Percentiles rank a stretch among this genome's conserved stretches.
phyloP scores from a whole-genome alignment of 202 grass and related monocot species.

The Schoenoplectus tabernaemontani region DNA sequence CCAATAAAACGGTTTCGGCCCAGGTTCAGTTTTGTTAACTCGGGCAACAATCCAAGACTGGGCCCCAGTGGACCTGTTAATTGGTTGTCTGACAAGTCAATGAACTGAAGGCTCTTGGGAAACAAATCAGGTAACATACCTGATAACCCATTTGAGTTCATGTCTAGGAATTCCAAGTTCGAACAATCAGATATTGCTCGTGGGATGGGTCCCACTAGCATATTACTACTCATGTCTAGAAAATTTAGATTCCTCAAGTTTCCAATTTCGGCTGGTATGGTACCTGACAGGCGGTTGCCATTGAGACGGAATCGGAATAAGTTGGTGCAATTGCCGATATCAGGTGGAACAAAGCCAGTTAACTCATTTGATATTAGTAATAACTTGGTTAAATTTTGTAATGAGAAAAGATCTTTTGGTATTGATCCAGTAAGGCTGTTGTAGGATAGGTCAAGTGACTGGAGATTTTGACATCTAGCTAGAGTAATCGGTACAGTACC shows the following conservation, averaged over 20 bases:
- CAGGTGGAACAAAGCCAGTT: conserved; percentile 60
- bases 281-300: conserved; percentile 50
- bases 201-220: conserved; percentile 49
- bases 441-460: conserved; percentile 86
- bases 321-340: conserved; percentile 84
- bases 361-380: conserved; percentile 83
- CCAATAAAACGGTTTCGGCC: conserved; percentile 56
- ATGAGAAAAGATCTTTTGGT: conserved; percentile 59
- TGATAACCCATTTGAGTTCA: conserved; percentile 67
- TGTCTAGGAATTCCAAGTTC: conserved; percentile 81
- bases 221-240: conserved; percentile 76
- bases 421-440: conserved; percentile 75
- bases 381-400: conserved; percentile 89
- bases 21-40: conserved; percentile 70
- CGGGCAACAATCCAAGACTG: conserved; percentile 46
- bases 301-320: conserved; percentile 80
- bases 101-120: conserved; percentile 61
- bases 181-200: conserved; percentile 44
- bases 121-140: conserved; percentile 50
- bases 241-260: conserved; percentile 75
- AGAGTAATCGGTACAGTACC: conserved; percentile 53
- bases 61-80: conserved; percentile 47
- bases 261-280: conserved; percentile 53
- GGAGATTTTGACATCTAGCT: conserved; percentile 48
- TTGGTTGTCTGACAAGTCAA: conserved; percentile 75